Percentiles rank a stretch among this genome's conserved stretches.
These are phyloP conservation scores for Penicillium fimorum DNA, from an alignment of 495 filamentous ascomycete genomes.

Conservation along the genomic window DNA sequence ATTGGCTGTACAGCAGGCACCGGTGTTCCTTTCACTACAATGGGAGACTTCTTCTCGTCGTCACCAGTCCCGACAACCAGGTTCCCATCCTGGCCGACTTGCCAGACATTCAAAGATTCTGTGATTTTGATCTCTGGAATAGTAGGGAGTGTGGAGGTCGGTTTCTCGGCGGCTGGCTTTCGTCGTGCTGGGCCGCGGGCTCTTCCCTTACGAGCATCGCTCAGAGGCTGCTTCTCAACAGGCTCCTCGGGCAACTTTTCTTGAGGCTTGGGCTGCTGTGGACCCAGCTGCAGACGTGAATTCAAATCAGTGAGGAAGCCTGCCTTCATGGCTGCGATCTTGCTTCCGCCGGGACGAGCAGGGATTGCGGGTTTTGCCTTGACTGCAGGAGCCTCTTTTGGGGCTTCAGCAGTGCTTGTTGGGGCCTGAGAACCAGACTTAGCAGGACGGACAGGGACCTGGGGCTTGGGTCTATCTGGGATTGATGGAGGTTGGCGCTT, in stretches of 20 bases:
- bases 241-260: constrained; percentile 61
- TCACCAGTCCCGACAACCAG: constrained; percentile 38
- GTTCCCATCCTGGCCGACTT: constrained; percentile 45
- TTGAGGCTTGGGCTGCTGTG: constrained; percentile 66
- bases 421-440: constrained; percentile 49
- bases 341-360: constrained; percentile 71
- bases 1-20: constrained; percentile 24
- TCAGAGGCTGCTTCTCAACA: constrained; percentile 72
- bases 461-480: constrained; percentile 76
- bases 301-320: constrained; percentile 91
- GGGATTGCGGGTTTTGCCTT: constrained; percentile 78
- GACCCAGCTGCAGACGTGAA: constrained; percentile 77
- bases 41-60: constrained; percentile 21
- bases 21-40: constrained; percentile 17
- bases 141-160: constrained; percentile 31
- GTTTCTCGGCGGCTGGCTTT: constrained; percentile 54
- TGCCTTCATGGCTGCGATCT: constrained; percentile 86
- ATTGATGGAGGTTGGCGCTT: constrained; percentile 54
- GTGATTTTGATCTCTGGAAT: constrained; percentile 48
- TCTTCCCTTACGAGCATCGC: constrained; percentile 83
- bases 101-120: constrained; percentile 52
- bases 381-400: constrained; percentile 28
- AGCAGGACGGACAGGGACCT: constrained; percentile 68
- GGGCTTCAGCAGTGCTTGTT: constrained; percentile 34
- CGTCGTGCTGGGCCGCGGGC: constrained; percentile 85